phyloP scores from a whole-genome alignment of 2,329 filamentous ascomycete genomes.

The Leptodontidium sp. region DNA sequence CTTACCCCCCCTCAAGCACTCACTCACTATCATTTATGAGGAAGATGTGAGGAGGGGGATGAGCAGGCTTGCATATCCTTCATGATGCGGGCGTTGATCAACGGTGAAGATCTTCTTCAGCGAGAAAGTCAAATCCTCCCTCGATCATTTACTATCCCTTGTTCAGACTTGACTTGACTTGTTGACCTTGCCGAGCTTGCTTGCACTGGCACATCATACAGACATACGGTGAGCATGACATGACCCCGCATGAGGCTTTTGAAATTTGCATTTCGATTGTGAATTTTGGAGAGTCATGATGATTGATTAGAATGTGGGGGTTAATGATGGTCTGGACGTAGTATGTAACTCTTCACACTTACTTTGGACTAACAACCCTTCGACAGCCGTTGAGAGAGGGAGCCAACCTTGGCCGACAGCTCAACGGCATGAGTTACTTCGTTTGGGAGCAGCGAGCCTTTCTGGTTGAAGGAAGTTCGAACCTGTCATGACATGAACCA shows the following conservation, averaged over 20 bases:
- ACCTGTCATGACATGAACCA: not conserved
- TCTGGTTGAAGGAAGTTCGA: not conserved
- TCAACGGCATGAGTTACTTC: slow-evolving; percentile 2
- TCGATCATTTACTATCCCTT: not conserved
- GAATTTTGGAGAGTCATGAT: not conserved
- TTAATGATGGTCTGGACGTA: not conserved
- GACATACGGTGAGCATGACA: not conserved
- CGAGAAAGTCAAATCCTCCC: slow-evolving; percentile 5
- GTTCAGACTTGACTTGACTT: not conserved
- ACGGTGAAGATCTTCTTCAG: slow-evolving; percentile 3
- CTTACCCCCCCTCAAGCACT: not conserved
- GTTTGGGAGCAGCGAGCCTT: not conserved
- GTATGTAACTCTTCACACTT: not conserved
- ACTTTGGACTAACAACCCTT: not conserved
- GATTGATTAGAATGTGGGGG: not conserved
- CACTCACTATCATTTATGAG: not conserved
- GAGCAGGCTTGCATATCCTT: not conserved
- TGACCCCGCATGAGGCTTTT: slow-evolving; percentile 1
- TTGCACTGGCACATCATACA: no score
- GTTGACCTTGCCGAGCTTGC: no score
- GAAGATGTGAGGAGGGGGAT: not conserved
- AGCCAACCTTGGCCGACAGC: not conserved
- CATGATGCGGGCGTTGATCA: slow-evolving; percentile 1
- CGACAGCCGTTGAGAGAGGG: not conserved
- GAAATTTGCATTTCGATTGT: slow-evolving; percentile 2